A percentile compares a stretch with the other conserved stretches of the same genome.
phyloP scores from a whole-genome alignment of 2,329 filamentous ascomycete genomes.

The Aspergillus brunneoviolaceus region DNA sequence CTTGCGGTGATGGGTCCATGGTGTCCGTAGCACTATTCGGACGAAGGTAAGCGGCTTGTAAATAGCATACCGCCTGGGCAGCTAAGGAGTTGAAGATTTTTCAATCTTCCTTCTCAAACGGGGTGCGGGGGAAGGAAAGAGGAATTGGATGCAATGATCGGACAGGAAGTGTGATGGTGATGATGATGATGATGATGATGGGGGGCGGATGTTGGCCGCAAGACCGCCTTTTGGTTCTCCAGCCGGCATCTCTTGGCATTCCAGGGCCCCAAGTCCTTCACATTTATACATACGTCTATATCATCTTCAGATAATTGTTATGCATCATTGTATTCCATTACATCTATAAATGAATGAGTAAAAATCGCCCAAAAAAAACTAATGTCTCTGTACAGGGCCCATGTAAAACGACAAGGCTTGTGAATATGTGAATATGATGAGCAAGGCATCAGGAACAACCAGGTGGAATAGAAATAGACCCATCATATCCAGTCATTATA shows the following conservation, averaged over 20 bases:
- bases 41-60: conserved; percentile 16
- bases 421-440: conserved; percentile 4
- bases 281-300: neutral
- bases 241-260: neutral
- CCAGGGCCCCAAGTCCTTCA: neutral
- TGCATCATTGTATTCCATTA: neutral
- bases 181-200: neutral
- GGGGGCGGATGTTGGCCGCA: neutral
- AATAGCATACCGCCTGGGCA: conserved; percentile 30
- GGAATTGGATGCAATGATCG: neutral
- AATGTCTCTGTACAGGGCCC: conserved; percentile 4
- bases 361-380: neutral
- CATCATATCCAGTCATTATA: conserved; percentile 38
- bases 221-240: conserved; percentile 1
- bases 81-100: neutral
- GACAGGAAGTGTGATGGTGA: neutral
- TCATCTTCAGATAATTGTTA: neutral
- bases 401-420: conserved; percentile 1
- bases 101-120: conserved; percentile 6
- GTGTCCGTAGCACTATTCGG: conserved; percentile 31
- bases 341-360: neutral
- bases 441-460: conserved; percentile 5
- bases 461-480: conserved; percentile 17
- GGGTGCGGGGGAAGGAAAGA: neutral
- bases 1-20: conserved; percentile 44